Base-by-base conservation (phyloP, 228 moss, liverwort and hornwort genomes). In the Sphagnum fallax region DNA sequence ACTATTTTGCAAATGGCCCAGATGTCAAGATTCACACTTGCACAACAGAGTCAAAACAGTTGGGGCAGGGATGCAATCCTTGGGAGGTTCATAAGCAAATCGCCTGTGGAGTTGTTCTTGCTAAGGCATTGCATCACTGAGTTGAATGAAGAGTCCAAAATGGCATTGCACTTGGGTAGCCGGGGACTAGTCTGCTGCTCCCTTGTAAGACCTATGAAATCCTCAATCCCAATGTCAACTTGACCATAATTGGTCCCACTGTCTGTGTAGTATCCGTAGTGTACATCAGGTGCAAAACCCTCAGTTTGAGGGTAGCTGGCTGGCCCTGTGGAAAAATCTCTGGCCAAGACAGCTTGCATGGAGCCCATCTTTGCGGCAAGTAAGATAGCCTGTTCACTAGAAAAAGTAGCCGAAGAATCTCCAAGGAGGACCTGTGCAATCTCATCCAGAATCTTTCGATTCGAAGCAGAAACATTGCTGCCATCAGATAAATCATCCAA, bases 51-150 rank as follows among this genome's bases (percentile, higher is more conserved):
- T 88, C 88, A 74, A 32, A 84, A 88, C 8, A 88, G 82, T 47
- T 88, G 88, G 32, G 88, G 88, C 74, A 88, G 78, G 15, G 88
- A 88, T 49, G 85, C 88, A 75, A 88, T 85, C 53, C 85, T 82
- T n/a, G 88, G 88, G 14, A 88, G 82, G 76, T 85, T 82, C 88
- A 88, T 82, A 55, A 88, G 85, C 74, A 88, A 72, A 62, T 88
- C 85, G 55, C 85, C 84, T 53, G 88, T 74, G 32, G 88, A 85
- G 67, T 52, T 76, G 70, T 88, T 80, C 74, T 78, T 85, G 69
- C 75, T 80, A 53, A 81, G 66, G 79, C 87, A 76, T 61, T 77
- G 58, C 72, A 75, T 62, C 58, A 70, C 72, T 48, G 76, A 71
- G 76, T 83, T 83, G 80, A 78, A 87, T 65, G 87, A 87, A 65